Percentiles rank a stretch among this genome's conserved stretches.
Conservation (phyloP, 2,329 filamentous ascomycete genomes). For the Botryosphaeria agaves region DNA sequence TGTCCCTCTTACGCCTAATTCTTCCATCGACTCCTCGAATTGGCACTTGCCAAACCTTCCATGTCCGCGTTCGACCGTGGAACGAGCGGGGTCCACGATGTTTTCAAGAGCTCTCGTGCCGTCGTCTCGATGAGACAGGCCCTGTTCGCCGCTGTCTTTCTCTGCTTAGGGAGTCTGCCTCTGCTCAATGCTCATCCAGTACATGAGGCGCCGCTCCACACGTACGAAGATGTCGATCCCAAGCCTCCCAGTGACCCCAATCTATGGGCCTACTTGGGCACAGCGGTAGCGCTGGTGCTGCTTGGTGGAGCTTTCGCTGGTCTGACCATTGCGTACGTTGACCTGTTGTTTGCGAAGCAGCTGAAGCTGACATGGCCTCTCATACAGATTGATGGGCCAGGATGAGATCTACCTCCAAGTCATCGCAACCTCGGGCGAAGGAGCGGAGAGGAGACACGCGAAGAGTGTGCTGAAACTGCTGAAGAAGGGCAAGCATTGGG, state of each 20-base stretch:
- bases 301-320: slow-evolving; percentile 88
- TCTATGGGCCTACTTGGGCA: slow-evolving; percentile 64
- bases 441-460: slow-evolving; percentile 74
- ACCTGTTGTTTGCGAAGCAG: neutral
- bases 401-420: slow-evolving; percentile 97
- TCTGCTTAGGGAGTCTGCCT: too few relatives aligned
- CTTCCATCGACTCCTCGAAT: too few relatives aligned
- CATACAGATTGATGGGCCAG: slow-evolving; percentile 44
- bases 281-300: slow-evolving; percentile 68
- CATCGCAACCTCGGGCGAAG: slow-evolving; percentile 68
- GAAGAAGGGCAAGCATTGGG: slow-evolving; percentile 91
- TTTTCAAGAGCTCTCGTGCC: too few relatives aligned
- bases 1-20: too few relatives aligned
- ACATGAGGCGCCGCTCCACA: too few relatives aligned
- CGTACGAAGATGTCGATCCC: neutral
- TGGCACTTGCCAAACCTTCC: too few relatives aligned
- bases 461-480: slow-evolving; percentile 63
- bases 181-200: too few relatives aligned
- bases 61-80: too few relatives aligned
- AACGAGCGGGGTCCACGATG: too few relatives aligned
- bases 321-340: slow-evolving; percentile 63
- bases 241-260: slow-evolving; percentile 32
- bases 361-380: slow-evolving; percentile 11
- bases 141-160: too few relatives aligned
- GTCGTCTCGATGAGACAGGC: too few relatives aligned